These are phyloP conservation scores for Mortierella alpina DNA, from an alignment of 192 early-diverging fungal genomes.

Conservation along the genomic window DNA sequence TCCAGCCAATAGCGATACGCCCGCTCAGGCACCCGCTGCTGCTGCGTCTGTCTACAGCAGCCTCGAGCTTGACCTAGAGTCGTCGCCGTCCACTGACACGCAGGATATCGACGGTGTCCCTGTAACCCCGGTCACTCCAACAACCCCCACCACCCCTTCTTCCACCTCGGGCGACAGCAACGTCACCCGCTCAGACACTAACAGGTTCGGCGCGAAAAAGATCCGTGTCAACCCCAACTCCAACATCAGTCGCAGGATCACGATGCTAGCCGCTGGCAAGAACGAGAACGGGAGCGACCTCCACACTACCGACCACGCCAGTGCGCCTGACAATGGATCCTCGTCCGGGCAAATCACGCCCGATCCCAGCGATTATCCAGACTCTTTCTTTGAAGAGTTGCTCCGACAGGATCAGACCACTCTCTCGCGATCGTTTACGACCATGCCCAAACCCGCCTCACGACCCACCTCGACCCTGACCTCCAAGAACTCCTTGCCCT, in stretches of 20 bases:
- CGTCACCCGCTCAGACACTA: slow-evolving; percentile 14
- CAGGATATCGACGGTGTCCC: not conserved
- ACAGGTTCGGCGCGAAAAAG: slow-evolving; percentile 38
- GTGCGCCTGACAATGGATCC: not conserved
- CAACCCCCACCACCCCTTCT: not conserved
- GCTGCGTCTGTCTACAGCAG: slow-evolving; percentile 21
- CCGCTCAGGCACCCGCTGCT: not conserved
- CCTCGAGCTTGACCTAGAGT: slow-evolving; percentile 30
- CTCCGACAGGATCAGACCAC: slow-evolving; percentile 35
- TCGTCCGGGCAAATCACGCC: slow-evolving; percentile 19
- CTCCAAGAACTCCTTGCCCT: slow-evolving; percentile 9
- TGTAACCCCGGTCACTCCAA: not conserved
- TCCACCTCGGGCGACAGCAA: slow-evolving; percentile 6
- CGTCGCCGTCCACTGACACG: not conserved
- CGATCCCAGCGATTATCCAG: slow-evolving; percentile 38
- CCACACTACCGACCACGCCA: slow-evolving; percentile 20
- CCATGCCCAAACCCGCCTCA: slow-evolving; percentile 25
- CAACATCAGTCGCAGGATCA: slow-evolving; percentile 42
- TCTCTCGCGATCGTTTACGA: slow-evolving; percentile 25
- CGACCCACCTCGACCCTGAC: slow-evolving; percentile 8
- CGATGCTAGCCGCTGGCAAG: slow-evolving; percentile 42
- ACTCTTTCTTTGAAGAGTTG: slow-evolving; percentile 48
- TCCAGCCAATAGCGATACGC: not conserved
- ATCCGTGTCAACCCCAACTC: slow-evolving; percentile 29
- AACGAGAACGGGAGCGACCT: slow-evolving; percentile 48